Evolutionary conservation across 2,329 filamentous ascomycete genomes (phyloP).

Genomic region (Diplodia intermedia): DNA sequence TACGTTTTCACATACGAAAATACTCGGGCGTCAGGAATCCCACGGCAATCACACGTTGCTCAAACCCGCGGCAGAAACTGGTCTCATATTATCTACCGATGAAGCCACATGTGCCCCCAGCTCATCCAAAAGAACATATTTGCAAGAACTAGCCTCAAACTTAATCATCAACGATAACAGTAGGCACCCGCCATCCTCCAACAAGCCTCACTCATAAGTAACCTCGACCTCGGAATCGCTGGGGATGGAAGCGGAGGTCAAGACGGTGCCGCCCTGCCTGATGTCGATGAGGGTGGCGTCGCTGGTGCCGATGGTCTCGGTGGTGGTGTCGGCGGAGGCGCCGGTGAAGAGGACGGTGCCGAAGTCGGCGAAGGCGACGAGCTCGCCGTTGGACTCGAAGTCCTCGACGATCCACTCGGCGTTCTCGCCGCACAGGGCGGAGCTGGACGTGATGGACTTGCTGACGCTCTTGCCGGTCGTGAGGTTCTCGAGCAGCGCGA

Average conservation of each 20-base stretch:
- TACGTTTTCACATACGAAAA: neutral
- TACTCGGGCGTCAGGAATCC: no score
- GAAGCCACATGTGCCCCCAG: neutral
- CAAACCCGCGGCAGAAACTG: neutral
- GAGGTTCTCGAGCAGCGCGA: constrained; percentile 59
- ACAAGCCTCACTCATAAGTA: constrained; percentile 25
- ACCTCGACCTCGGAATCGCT: constrained; percentile 21
- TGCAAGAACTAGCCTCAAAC: neutral
- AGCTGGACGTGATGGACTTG: constrained; percentile 54
- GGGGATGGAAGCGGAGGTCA: constrained; percentile 28
- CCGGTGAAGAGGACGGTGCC: constrained; percentile 32
- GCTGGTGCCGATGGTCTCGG: constrained; percentile 41
- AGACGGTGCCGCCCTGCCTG: constrained; percentile 46
- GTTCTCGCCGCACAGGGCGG: constrained; percentile 33
- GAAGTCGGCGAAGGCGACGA: constrained; percentile 33
- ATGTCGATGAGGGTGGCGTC: constrained; percentile 57
- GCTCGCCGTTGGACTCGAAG: constrained; percentile 27
- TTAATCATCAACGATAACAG: neutral
- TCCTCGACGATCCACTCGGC: constrained; percentile 37
- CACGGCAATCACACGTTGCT: no score
- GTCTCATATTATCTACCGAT: neutral
- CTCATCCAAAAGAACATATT: neutral
- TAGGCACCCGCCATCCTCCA: neutral
- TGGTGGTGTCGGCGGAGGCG: constrained; percentile 27
- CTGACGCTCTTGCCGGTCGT: constrained; percentile 60